Conservation (phyloP, 2,329 filamentous ascomycete species). For the Domatiomyces catenatus region DNA sequence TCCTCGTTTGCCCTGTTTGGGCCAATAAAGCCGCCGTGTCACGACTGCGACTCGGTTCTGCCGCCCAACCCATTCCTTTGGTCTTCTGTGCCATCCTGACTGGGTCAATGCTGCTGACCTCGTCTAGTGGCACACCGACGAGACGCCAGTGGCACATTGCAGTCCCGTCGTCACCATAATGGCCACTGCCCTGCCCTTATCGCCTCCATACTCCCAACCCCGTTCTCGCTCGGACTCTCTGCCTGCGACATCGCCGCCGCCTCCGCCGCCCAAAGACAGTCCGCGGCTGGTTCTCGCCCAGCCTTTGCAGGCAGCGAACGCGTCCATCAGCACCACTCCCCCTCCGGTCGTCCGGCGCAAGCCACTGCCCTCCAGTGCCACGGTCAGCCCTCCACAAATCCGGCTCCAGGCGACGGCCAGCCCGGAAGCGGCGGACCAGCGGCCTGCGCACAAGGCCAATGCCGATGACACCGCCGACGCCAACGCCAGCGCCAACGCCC, state of each 20-base stretch:
- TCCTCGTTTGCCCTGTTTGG: neutral
- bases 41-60: too few relatives aligned
- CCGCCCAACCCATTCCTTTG: too few relatives aligned
- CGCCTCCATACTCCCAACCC: too few relatives aligned
- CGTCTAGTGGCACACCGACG: neutral
- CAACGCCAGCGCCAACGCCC: neutral
- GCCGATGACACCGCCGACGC: neutral
- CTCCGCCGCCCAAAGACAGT: constrained; percentile 8
- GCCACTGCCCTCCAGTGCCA: constrained; percentile 36
- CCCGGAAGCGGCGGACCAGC: neutral
- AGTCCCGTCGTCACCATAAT: neutral
- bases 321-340: neutral
- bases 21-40: neutral
- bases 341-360: constrained; percentile 35
- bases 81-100: neutral
- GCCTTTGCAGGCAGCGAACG: constrained; percentile 2
- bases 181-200: neutral
- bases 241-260: constrained; percentile 8
- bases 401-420: neutral
- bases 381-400: neutral
- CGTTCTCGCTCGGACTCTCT: neutral
- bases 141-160: neutral
- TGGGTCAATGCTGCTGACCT: neutral
- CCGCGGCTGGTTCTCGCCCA: neutral
- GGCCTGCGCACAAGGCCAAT: neutral